These are phyloP conservation scores for Penstemon newberryi DNA, from an alignment of 257 asterid species.

Conservation along the genomic window DNA sequence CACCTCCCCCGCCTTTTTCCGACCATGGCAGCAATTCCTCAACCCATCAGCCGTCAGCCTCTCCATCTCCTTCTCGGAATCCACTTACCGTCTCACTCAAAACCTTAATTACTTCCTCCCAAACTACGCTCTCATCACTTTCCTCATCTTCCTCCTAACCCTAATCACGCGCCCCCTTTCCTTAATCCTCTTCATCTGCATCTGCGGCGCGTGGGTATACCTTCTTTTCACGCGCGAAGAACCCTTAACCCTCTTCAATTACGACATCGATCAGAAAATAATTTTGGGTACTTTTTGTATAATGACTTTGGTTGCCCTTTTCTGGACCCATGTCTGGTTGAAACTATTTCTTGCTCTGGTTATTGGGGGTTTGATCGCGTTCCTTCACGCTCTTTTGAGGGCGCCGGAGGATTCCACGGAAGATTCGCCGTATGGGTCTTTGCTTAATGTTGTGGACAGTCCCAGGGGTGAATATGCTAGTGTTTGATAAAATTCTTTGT, in stretches of 20 bases:
- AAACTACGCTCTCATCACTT: conserved; percentile 58
- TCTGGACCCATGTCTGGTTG: conserved; percentile 63
- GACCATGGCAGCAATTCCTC: conserved; percentile 70
- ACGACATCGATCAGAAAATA: conserved; percentile 53
- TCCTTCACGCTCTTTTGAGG: conserved; percentile 70
- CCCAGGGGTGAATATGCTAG: conserved; percentile 74
- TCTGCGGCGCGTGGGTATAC: conserved; percentile 51
- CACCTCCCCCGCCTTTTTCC: conserved; percentile 48
- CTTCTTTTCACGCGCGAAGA: conserved; percentile 48
- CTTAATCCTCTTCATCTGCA: conserved; percentile 61
- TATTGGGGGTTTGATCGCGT: conserved; percentile 50
- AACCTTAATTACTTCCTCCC: conserved; percentile 72
- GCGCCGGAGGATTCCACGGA: conserved; percentile 74
- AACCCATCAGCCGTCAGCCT: conserved; percentile 58
- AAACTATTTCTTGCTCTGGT: conserved; percentile 48
- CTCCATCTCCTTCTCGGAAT: conserved; percentile 82
- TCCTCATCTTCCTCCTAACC: conserved; percentile 55
- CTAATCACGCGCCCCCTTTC: conserved; percentile 68
- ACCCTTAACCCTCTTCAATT: conserved; percentile 53
- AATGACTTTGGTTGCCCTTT: conserved; percentile 51
- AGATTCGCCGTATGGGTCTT: conserved; percentile 80
- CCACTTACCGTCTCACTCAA: conserved; percentile 65
- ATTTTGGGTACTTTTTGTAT: conserved; percentile 49
- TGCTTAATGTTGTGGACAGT: conserved; percentile 72
- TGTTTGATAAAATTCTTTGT: conserved; percentile 41